Percentiles rank a stretch among this genome's conserved stretches.
These are phyloP conservation scores for Saccharomycopsis babjevae DNA, from an alignment of 805 yeast genomes.

Conservation along the genomic window DNA sequence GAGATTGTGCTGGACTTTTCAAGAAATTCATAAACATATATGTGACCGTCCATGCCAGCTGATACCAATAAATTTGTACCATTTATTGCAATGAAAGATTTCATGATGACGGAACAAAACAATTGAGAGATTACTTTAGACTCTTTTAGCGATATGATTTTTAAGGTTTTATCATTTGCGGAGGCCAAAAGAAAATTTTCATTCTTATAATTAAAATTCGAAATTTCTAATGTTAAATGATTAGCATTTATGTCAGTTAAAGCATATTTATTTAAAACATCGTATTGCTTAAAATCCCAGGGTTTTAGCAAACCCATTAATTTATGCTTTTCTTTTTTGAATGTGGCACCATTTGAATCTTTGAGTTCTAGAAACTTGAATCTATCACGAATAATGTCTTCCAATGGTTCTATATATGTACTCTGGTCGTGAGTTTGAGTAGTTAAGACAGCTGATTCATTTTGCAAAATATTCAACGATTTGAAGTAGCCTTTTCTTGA, in stretches of 20 bases:
- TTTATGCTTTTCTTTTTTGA: background rate
- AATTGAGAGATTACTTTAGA: background rate
- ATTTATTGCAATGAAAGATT: conserved; percentile 27
- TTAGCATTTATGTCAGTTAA: background rate
- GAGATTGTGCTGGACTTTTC: background rate
- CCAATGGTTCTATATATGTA: conserved; percentile 26
- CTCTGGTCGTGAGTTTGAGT: conserved; percentile 4
- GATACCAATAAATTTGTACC: conserved; percentile 25
- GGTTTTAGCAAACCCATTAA: conserved; percentile 1
- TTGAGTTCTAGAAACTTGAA: conserved; percentile 22
- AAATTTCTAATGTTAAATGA: conserved; percentile 21
- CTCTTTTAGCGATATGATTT: conserved; percentile 18
- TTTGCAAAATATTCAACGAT: conserved; percentile 40
- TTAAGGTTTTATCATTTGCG: conserved; percentile 18
- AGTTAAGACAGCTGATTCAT: conserved; percentile 21
- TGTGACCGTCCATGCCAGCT: conserved; percentile 46
- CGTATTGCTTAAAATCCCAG: conserved; percentile 9
- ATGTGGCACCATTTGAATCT: background rate
- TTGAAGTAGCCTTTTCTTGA: conserved; percentile 34
- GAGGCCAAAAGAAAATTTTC: conserved; percentile 17
- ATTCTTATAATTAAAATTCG: conserved; percentile 3
- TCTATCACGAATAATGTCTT: conserved; percentile 32
- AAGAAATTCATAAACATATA: conserved; percentile 22
- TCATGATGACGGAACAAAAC: conserved; percentile 23
- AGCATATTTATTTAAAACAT: background rate